These are phyloP conservation scores for Nicotiana sylvestris DNA, from an alignment of 257 asterid species.

Conservation along the genomic window DNA sequence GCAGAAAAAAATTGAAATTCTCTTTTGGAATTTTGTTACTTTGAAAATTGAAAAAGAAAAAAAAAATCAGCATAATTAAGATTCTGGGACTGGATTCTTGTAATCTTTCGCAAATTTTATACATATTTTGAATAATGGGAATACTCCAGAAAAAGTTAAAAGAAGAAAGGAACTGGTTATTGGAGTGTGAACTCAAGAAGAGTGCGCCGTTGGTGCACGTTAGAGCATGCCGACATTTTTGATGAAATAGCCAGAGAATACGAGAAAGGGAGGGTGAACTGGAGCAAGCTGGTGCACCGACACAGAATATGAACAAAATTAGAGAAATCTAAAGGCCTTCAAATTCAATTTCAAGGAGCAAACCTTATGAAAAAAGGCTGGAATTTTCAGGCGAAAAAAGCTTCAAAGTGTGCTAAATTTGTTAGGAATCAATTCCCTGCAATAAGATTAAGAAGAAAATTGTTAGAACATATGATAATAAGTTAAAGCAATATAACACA, in stretches of 20 bases:
- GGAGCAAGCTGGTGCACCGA: neutral
- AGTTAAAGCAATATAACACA: too few species aligned
- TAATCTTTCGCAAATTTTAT: neutral
- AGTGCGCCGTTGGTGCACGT: neutral
- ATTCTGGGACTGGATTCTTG: too few species aligned
- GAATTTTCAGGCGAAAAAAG: neutral
- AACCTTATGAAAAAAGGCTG: neutral
- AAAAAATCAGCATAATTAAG: too few species aligned
- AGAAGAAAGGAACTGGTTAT: neutral
- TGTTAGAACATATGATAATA: neutral
- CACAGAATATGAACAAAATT: neutral
- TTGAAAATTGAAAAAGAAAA: neutral
- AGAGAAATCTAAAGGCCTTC: neutral
- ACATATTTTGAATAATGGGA: too few species aligned
- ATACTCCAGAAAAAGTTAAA: neutral
- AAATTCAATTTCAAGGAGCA: neutral
- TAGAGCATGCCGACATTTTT: neutral
- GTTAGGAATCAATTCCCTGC: neutral
- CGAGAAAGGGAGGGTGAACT: neutral
- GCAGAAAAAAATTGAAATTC: neutral
- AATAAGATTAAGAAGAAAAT: neutral
- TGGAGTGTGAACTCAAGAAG: neutral
- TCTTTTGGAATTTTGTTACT: neutral
- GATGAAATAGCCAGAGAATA: neutral
- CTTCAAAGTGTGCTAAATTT: neutral